Evolutionary conservation across 257 asterid genomes (phyloP).

Genomic region (Plantago major): DNA sequence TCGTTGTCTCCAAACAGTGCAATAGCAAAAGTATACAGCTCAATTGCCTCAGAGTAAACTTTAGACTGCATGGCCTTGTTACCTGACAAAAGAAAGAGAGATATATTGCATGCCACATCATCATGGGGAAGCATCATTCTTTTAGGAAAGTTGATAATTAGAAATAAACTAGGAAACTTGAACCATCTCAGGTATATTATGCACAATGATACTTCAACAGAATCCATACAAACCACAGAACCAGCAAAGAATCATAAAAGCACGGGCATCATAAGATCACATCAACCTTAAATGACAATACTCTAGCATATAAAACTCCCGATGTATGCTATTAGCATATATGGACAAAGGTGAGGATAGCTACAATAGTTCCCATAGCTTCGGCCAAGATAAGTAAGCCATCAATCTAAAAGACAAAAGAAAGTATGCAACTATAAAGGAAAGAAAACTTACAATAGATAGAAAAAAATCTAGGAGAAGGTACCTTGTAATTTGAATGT

Average conservation of each 20-base stretch:
- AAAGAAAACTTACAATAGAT: not conserved
- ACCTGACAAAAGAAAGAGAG: slow-evolving; percentile 32
- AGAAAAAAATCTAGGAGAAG: not conserved
- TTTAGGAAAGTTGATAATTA: no score
- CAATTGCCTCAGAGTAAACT: slow-evolving; percentile 54
- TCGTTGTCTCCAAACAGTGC: slow-evolving; percentile 69
- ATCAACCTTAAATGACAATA: not conserved
- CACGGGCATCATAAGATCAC: no score
- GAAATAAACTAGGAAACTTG: not conserved
- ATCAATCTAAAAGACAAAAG: not conserved
- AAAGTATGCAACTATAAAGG: not conserved
- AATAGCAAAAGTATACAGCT: slow-evolving; percentile 71
- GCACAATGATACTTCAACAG: no score
- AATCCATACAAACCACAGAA: no score
- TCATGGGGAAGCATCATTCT: not conserved
- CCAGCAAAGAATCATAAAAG: no score
- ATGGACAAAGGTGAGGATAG: no score
- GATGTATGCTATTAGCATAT: no score
- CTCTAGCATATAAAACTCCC: not conserved
- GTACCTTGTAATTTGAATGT: slow-evolving; percentile 75
- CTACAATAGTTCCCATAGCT: not conserved
- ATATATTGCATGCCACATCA: slow-evolving; percentile 5
- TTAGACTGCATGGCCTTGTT: slow-evolving; percentile 77
- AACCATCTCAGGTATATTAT: not conserved
- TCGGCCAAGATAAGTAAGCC: slow-evolving; percentile 4